These are phyloP conservation scores for Hippophae rhamnoides DNA, from an alignment of 306 rosid species.

Conservation along the genomic window DNA sequence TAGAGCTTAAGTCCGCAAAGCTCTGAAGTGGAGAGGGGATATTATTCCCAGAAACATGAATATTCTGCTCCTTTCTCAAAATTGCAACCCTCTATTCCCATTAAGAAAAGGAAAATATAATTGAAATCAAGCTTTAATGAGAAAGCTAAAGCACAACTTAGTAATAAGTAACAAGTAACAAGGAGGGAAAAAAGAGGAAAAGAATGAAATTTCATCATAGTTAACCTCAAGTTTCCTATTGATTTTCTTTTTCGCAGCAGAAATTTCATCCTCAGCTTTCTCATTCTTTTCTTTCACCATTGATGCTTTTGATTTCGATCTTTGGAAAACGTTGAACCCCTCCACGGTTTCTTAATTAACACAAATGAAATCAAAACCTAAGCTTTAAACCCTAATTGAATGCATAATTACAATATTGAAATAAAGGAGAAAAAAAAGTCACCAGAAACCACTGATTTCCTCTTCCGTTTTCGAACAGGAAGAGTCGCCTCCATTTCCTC, in stretches of 20 bases:
- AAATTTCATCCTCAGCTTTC: conserved; percentile 17
- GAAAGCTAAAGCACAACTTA: not conserved
- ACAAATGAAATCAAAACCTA: conserved; percentile 7
- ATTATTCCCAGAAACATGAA: conserved; percentile 80
- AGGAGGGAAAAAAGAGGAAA: not conserved
- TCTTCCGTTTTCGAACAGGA: conserved; percentile 63
- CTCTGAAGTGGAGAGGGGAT: conserved; percentile 66
- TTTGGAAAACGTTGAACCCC: conserved; percentile 66
- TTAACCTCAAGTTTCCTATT: conserved; percentile 63
- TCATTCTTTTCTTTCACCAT: conserved; percentile 23
- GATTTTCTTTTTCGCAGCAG: conserved; percentile 50
- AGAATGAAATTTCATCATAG: conserved; percentile 1
- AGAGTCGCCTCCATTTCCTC: conserved; percentile 30
- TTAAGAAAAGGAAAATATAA: conserved; percentile 4
- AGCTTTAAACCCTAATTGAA: not conserved
- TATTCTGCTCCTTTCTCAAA: conserved; percentile 55
- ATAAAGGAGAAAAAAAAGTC: conserved; percentile 2
- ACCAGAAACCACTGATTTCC: conserved; percentile 52
- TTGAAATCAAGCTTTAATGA: not conserved
- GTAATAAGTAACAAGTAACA: too few relatives aligned
- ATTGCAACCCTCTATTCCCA: conserved; percentile 52
- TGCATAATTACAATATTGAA: not conserved
- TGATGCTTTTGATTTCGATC: conserved; percentile 29
- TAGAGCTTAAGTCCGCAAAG: conserved; percentile 66
- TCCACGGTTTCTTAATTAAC: conserved; percentile 41